A percentile compares a stretch with the other conserved stretches of the same genome.
Evolutionary conservation across 2,329 filamentous ascomycete genomes (phyloP).

Genomic region (Drechslera avenae): DNA sequence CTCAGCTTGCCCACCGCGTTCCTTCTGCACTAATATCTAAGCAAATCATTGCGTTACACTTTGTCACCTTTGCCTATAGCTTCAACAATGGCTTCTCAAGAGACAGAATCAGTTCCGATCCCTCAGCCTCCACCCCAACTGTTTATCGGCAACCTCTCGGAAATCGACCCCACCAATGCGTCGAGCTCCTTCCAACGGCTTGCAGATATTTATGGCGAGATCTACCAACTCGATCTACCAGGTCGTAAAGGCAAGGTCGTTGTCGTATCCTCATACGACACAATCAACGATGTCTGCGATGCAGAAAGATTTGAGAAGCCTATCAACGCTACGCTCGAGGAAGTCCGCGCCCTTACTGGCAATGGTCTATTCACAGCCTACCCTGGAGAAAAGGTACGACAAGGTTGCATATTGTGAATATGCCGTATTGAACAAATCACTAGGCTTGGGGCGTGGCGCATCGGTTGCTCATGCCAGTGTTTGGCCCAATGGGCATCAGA

Average conservation of each 20-base stretch:
- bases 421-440: not conserved
- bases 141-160: conserved; percentile 7
- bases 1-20: not conserved
- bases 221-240: conserved; percentile 8
- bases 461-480: conserved; percentile 9
- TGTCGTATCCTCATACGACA: conserved; percentile 11
- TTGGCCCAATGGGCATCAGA: conserved; percentile 12
- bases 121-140: conserved; percentile 9
- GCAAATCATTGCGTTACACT: not conserved
- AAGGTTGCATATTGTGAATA: not conserved
- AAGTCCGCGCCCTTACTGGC: conserved; percentile 9
- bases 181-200: conserved; percentile 6
- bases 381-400: conserved; percentile 6
- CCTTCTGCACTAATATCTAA: not conserved
- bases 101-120: conserved; percentile 7
- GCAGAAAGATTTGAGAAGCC: conserved; percentile 8
- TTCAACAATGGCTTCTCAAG: conserved; percentile 4
- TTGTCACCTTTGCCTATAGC: not conserved
- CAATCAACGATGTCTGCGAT: conserved; percentile 12
- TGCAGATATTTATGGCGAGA: conserved; percentile 14
- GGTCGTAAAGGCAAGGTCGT: conserved; percentile 7
- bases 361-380: conserved; percentile 12
- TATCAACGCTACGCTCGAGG: conserved; percentile 10
- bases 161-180: conserved; percentile 7
- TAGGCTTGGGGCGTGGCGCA: conserved; percentile 10